phyloP scores from a whole-genome alignment of 2,329 filamentous ascomycete genomes.

The Pseudocercospora fijiensis region DNA sequence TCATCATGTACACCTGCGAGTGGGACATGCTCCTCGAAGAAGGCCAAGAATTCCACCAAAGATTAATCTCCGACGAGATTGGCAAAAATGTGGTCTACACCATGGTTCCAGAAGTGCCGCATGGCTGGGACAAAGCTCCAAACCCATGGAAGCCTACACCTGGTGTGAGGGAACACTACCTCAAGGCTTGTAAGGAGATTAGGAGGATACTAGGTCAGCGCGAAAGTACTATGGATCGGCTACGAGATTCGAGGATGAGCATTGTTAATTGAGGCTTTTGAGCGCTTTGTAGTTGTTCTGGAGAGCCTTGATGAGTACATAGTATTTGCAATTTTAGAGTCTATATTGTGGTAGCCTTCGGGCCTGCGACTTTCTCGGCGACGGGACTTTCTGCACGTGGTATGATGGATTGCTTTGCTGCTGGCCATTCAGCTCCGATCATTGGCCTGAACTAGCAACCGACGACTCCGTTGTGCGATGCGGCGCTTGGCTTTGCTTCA shows the following conservation, averaged over 20 bases:
- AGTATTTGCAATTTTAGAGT: not conserved
- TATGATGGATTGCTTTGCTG: not conserved
- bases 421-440: not conserved
- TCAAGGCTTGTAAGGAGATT: conserved; percentile 54
- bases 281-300: not conserved
- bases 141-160: conserved; percentile 57
- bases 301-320: not conserved
- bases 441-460: not conserved
- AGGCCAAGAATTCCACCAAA: conserved; percentile 60
- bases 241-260: conserved; percentile 17
- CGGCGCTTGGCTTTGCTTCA: not conserved
- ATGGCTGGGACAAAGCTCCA: conserved; percentile 67
- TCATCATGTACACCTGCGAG: conserved; percentile 63
- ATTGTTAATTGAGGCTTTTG: conserved; percentile 18
- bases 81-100: conserved; percentile 59
- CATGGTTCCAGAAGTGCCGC: conserved; percentile 59
- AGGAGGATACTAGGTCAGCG: conserved; percentile 44
- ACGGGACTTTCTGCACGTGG: not conserved
- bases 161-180: conserved; percentile 56
- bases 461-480: too few relatives aligned
- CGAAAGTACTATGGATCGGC: conserved; percentile 7
- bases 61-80: conserved; percentile 45
- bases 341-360: not conserved
- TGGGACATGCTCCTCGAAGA: conserved; percentile 67
- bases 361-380: not conserved